phyloP scores from a whole-genome alignment of 2,329 filamentous ascomycete genomes.

The Penicillium sp. region DNA sequence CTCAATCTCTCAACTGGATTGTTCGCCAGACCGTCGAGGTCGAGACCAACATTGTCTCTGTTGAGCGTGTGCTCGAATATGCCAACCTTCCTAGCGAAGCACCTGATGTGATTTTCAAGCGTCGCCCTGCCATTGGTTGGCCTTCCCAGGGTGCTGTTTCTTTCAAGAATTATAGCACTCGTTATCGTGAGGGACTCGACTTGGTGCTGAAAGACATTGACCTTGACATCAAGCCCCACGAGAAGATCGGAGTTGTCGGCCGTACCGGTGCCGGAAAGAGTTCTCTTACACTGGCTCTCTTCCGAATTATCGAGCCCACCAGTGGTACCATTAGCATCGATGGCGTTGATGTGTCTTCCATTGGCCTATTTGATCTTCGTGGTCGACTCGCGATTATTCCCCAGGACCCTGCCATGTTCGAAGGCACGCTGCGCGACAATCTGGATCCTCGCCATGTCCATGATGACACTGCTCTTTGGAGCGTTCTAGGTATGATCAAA shows the following conservation, averaged over 20 bases:
- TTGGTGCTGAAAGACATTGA: constrained; percentile 91
- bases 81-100: constrained; percentile 87
- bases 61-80: constrained; percentile 96
- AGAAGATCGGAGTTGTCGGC: constrained; percentile 97
- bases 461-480: constrained; percentile 97
- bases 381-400: constrained; percentile 93
- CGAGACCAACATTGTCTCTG: constrained; percentile 99
- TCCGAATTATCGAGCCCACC: constrained; percentile 89
- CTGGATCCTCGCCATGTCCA: constrained; percentile 92
- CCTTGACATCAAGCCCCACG: constrained; percentile 87
- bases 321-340: constrained; percentile 85
- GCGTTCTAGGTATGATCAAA: constrained; percentile 71
- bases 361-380: constrained; percentile 84
- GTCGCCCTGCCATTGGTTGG: constrained; percentile 85
- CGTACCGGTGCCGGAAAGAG: constrained; percentile 96
- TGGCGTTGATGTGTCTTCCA: constrained; percentile 79
- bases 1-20: constrained; percentile 97
- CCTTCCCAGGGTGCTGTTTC: constrained; percentile 82
- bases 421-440: constrained; percentile 90
- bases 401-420: constrained; percentile 93
- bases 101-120: constrained; percentile 85
- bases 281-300: constrained; percentile 85
- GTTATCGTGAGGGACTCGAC: constrained; percentile 86
- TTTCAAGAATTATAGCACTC: constrained; percentile 91
- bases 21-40: constrained; percentile 98